Evolutionary conservation across 805 yeast genomes (phyloP).

Genomic region (Blastobotrys muscicola): DNA sequence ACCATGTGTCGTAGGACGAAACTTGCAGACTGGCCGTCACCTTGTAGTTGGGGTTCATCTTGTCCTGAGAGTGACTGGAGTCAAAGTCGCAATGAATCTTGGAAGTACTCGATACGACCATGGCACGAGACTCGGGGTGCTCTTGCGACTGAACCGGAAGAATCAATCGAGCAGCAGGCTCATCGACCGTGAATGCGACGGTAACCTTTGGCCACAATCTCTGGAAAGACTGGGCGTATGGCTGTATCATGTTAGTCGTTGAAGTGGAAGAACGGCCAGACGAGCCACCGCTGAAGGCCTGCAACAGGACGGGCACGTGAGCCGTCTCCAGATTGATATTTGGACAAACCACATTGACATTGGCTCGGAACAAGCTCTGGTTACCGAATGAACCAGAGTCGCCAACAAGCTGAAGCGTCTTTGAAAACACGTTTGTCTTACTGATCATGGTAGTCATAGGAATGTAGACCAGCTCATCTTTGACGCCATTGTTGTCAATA

Average conservation of each 20-base stretch:
- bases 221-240: slow-evolving; percentile 7
- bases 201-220: slow-evolving; percentile 20
- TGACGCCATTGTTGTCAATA: slow-evolving; percentile 4
- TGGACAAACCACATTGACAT: slow-evolving; percentile 28
- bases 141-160: slow-evolving; percentile 10
- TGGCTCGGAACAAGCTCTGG: slow-evolving; percentile 23
- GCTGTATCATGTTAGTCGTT: not conserved
- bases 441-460: slow-evolving; percentile 30
- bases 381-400: slow-evolving; percentile 16
- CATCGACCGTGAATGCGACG: slow-evolving; percentile 24
- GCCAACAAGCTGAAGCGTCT: slow-evolving; percentile 25
- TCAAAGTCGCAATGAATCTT: slow-evolving; percentile 24
- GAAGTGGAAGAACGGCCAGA: slow-evolving; percentile 1
- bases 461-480: slow-evolving; percentile 29
- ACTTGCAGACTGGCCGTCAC: slow-evolving; percentile 19
- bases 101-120: slow-evolving; percentile 28
- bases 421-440: slow-evolving; percentile 28
- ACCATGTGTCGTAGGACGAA: slow-evolving; percentile 22
- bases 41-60: slow-evolving; percentile 16
- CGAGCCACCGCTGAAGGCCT: slow-evolving; percentile 9
- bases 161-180: slow-evolving; percentile 26
- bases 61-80: slow-evolving; percentile 20
- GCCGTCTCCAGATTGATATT: slow-evolving; percentile 30
- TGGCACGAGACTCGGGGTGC: slow-evolving; percentile 13
- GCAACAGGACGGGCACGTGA: slow-evolving; percentile 26